Evolutionary conservation across 257 asterid genomes (phyloP).

Genomic region (Ophiorrhiza pumila): DNA sequence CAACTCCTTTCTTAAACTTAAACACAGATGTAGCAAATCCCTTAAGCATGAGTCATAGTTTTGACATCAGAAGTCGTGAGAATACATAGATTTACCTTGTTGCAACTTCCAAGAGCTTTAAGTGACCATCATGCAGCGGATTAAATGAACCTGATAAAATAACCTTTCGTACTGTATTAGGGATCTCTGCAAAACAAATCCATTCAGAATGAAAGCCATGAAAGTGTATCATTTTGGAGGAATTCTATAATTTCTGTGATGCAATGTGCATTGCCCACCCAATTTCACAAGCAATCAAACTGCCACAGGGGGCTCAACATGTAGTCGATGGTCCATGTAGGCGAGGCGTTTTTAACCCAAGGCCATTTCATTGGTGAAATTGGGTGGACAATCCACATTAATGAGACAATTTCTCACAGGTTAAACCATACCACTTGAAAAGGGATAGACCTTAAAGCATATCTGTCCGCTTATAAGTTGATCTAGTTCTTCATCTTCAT

Average conservation of each 20-base stretch:
- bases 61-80: conserved; percentile 9
- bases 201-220: conserved; percentile 29
- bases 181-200: conserved; percentile 54
- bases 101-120: conserved; percentile 89
- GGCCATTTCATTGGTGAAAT: background rate
- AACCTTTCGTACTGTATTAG: conserved; percentile 59
- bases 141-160: conserved; percentile 89
- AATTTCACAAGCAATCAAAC: conserved; percentile 7
- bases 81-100: conserved; percentile 45
- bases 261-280: background rate
- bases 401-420: conserved; percentile 5
- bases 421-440: conserved; percentile 62
- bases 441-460: conserved; percentile 91
- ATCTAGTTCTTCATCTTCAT: conserved; percentile 76
- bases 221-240: background rate
- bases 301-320: background rate
- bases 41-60: background rate
- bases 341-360: background rate
- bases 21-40: background rate
- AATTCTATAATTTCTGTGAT: background rate
- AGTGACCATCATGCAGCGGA: conserved; percentile 95
- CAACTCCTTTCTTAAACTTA: background rate
- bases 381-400: background rate
- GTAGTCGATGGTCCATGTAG: background rate
- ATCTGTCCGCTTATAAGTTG: conserved; percentile 78